Base-by-base conservation (phyloP, 768 basidiomycete species). In the Trametes cingulata region DNA sequence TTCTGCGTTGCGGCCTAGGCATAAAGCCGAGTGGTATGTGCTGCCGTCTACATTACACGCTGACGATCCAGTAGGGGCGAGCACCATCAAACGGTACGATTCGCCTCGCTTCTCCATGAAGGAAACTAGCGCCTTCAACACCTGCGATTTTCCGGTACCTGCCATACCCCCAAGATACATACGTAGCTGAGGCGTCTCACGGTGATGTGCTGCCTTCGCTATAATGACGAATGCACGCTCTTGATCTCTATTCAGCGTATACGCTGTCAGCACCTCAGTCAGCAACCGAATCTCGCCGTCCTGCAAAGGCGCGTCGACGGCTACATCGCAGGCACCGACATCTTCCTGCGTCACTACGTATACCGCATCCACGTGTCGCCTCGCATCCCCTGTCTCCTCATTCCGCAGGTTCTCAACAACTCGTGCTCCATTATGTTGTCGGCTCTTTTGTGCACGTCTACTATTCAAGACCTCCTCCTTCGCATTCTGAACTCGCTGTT, bases 1-100 rank as follows among this genome's bases (percentile, higher is more conserved):
- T 22, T 45, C 8, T 45, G 10, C 10, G 4, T 22, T 45, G n/a
- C n/a, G n/a, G n/a, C 14, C 19, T 6, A 45, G 15, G 4, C 43
- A 7, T 6, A 45, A 22, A 0, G 56, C 50, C 3, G 61, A 65
- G 33, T 69, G 68, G 43, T 69, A 69, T 0, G 68, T 69, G 8
- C 61, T 61, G 7, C 68, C 68, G 14, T 52, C 60, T 8, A 69
- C 57, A 2, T 65, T 25, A 20, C 58, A 36, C 14, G 43, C 43
- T 3, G 43, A 15, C 6, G 19, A 22, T 3, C 71, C 71, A 1
- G 72, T 73, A 4, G 71, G 69, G 6, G 63, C 68, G 13, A 69
- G 7, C 0, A 71, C 51, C 8, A 65, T 22, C 36, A 71, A 65
- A 7, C 65, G 40, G 43, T 60, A 55, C 5, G 24, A 1, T 56